These are phyloP conservation scores for Metahyphopichia silvanorum DNA, from an alignment of 805 yeast species.

Conservation along the genomic window DNA sequence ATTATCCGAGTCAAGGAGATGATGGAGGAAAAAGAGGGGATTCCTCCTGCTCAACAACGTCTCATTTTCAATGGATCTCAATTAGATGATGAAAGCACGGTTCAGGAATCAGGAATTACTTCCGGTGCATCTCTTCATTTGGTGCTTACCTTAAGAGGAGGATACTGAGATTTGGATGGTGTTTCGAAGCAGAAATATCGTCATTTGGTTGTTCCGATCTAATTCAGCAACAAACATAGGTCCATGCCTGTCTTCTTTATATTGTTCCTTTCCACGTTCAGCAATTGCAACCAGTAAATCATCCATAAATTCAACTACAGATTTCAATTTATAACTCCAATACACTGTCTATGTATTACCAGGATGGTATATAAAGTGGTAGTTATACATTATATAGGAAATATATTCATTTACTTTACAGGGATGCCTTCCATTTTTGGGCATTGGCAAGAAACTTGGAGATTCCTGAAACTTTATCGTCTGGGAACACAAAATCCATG, in stretches of 20 bases:
- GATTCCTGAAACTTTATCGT: constrained; percentile 40
- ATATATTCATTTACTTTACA: no score
- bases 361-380: no score
- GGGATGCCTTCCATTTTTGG: constrained; percentile 37
- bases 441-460: constrained; percentile 42
- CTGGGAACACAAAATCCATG: constrained; percentile 65
- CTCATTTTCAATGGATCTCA: constrained; percentile 89
- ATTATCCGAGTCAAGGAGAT: constrained; percentile 79
- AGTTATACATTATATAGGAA: no score
- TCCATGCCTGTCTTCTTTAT: constrained; percentile 26
- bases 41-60: constrained; percentile 94
- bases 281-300: no score
- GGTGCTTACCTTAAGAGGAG: constrained; percentile 92
- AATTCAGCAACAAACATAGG: no score
- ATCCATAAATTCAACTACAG: no score
- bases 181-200: no score
- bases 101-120: constrained; percentile 67
- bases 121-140: constrained; percentile 88
- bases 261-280: no score
- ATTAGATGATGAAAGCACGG: constrained; percentile 79
- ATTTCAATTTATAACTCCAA: no score
- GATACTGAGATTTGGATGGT: constrained; percentile 35
- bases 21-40: constrained; percentile 95
- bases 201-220: no score
- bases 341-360: no score